Evolutionary conservation across 2,329 filamentous ascomycete genomes (phyloP).

Genomic region (Aureobasidium lini): DNA sequence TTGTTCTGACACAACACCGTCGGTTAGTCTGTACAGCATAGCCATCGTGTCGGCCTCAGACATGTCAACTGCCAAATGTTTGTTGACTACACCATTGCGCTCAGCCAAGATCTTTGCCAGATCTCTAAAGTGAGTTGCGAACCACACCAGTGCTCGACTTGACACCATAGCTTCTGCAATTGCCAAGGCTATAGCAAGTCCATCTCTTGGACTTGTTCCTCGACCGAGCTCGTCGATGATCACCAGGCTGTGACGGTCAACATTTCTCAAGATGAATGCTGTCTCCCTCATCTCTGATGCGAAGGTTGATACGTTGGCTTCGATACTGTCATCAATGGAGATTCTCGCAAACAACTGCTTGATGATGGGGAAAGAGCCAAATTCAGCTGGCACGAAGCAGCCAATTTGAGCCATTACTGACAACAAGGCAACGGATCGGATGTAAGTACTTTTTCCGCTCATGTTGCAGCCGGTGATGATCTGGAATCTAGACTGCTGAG

Average conservation of each 20-base stretch:
- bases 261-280: slow-evolving; percentile 81
- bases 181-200: slow-evolving; percentile 79
- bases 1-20: slow-evolving; percentile 61
- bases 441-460: slow-evolving; percentile 96
- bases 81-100: slow-evolving; percentile 69
- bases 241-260: slow-evolving; percentile 56
- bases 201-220: slow-evolving; percentile 82
- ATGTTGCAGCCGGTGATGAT: slow-evolving; percentile 96
- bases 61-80: slow-evolving; percentile 67
- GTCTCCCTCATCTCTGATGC: slow-evolving; percentile 93
- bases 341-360: slow-evolving; percentile 81
- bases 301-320: slow-evolving; percentile 89
- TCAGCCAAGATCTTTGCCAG: slow-evolving; percentile 68
- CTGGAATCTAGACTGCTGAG: slow-evolving; percentile 73
- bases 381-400: slow-evolving; percentile 79
- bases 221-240: slow-evolving; percentile 79
- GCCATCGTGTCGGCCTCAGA: slow-evolving; percentile 56
- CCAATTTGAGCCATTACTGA: slow-evolving; percentile 92
- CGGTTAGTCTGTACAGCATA: slow-evolving; percentile 79
- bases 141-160: slow-evolving; percentile 74
- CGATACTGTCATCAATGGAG: slow-evolving; percentile 78
- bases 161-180: slow-evolving; percentile 83
- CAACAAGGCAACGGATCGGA: slow-evolving; percentile 74
- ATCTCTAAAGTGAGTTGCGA: slow-evolving; percentile 87
- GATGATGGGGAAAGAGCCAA: slow-evolving; percentile 72